These are phyloP conservation scores for Boletellus ananiceps DNA, from an alignment of 768 basidiomycete genomes.

Conservation along the genomic window DNA sequence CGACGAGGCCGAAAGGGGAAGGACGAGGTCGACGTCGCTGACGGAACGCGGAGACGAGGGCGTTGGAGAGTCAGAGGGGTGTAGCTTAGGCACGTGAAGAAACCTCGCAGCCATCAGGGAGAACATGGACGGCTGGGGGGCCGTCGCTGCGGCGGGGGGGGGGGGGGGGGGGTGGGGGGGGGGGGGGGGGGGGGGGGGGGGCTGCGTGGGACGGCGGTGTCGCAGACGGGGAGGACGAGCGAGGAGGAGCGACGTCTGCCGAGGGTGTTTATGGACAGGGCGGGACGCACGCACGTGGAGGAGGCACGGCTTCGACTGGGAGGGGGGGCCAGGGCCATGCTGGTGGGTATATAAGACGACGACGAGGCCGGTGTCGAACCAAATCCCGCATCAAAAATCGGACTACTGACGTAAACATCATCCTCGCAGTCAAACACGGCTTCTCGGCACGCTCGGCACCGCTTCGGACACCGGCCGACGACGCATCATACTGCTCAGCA, in stretches of 20 bases:
- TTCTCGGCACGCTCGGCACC: constrained; percentile 14
- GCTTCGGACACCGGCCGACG: background rate
- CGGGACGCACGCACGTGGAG: constrained; percentile 53
- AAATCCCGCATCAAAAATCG: constrained; percentile 18
- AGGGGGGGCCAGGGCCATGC: constrained; percentile 34
- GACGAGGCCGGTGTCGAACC: constrained; percentile 1
- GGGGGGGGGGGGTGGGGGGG: constrained; percentile 11
- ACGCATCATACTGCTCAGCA: background rate
- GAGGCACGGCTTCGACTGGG: constrained; percentile 51
- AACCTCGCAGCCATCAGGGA: constrained; percentile 46
- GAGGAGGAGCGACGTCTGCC: constrained; percentile 53
- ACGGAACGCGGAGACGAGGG: constrained; percentile 39
- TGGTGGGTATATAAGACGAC: background rate
- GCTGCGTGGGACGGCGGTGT: background rate
- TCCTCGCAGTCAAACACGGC: constrained; percentile 9
- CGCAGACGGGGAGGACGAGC: constrained; percentile 32
- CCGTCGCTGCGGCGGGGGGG: constrained; percentile 8
- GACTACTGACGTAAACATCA: constrained; percentile 20
- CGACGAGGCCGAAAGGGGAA: constrained; percentile 54
- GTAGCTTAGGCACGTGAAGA: constrained; percentile 43
- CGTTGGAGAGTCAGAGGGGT: constrained; percentile 6
- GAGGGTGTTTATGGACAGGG: constrained; percentile 47
- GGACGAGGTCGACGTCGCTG: constrained; percentile 41
- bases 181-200: constrained; percentile 10
- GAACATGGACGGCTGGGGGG: constrained; percentile 43